phyloP scores from a whole-genome alignment of 805 yeast genomes.

The Monosporozyma servazzii region DNA sequence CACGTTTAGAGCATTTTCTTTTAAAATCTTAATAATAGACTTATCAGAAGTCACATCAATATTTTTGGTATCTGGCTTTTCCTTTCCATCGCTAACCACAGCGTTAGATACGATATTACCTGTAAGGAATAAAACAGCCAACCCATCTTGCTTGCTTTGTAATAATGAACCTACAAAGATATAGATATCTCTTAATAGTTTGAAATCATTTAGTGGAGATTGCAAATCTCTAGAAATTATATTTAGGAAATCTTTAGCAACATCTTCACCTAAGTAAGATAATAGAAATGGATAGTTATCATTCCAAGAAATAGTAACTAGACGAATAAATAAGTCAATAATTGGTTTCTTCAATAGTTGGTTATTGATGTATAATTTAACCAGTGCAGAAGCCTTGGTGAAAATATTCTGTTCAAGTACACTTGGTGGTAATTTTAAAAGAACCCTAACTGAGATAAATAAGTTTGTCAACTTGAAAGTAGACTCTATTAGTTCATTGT shows the following conservation, averaged over 20 bases:
- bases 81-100: slow-evolving; percentile 7
- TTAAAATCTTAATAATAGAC: slow-evolving; percentile 49
- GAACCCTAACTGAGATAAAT: slow-evolving; percentile 48
- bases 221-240: slow-evolving; percentile 53
- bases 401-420: slow-evolving; percentile 57
- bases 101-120: slow-evolving; percentile 34
- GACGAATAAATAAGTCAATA: slow-evolving; percentile 45
- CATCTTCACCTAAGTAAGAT: slow-evolving; percentile 65
- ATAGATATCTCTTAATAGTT: slow-evolving; percentile 46
- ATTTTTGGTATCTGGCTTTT: slow-evolving; percentile 5
- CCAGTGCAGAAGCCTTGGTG: slow-evolving; percentile 44
- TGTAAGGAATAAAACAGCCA: slow-evolving; percentile 60
- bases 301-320: slow-evolving; percentile 50
- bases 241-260: slow-evolving; percentile 50
- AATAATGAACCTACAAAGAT: slow-evolving; percentile 59
- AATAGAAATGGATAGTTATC: slow-evolving; percentile 66
- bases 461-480: slow-evolving; percentile 49
- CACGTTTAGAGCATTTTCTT: slow-evolving; percentile 44
- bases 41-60: slow-evolving; percentile 6
- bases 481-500: slow-evolving; percentile 35
- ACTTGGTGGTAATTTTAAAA: slow-evolving; percentile 44
- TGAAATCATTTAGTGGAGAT: slow-evolving; percentile 43
- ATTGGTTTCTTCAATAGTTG: slow-evolving; percentile 42
- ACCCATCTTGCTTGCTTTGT: slow-evolving; percentile 68
- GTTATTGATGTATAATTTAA: slow-evolving; percentile 40